Conservation (phyloP, 805 yeast genomes). For the Metschnikowia reukaufii region DNA sequence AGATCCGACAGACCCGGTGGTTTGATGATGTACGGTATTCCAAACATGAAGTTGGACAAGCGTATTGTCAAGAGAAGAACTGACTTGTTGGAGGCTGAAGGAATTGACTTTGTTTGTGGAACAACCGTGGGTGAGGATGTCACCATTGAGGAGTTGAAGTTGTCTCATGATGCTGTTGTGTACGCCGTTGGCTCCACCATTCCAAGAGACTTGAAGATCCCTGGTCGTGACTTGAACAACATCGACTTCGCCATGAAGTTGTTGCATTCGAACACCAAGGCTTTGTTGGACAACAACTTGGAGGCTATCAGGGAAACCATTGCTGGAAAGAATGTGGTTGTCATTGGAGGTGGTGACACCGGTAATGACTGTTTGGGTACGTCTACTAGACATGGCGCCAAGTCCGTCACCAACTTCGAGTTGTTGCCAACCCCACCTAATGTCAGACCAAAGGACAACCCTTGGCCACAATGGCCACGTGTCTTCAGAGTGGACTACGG, state of each 20-base stretch:
- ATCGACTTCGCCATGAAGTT: conserved; percentile 94
- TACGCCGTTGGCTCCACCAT: conserved; percentile 94
- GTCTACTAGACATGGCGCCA: conserved; percentile 94
- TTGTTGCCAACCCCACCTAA: conserved; percentile 89
- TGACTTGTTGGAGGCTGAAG: conserved; percentile 87
- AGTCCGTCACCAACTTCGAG: conserved; percentile 91
- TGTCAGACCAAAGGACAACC: conserved; percentile 87
- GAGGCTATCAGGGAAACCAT: conserved; percentile 70
- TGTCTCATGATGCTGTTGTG: conserved; percentile 75
- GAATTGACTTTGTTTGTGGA: conserved; percentile 73
- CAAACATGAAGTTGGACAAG: conserved; percentile 97
- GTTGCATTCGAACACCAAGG: conserved; percentile 84
- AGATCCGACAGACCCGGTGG: conserved; percentile 97
- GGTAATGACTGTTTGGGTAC: conserved; percentile 99
- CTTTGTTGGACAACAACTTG: conserved; percentile 77
- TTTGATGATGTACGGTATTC: conserved; percentile 96
- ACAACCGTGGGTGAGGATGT: conserved; percentile 85
- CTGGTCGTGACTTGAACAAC: conserved; percentile 88
- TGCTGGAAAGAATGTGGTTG: conserved; percentile 87
- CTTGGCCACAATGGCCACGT: conserved; percentile 99
- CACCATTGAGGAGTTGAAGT: conserved; percentile 65
- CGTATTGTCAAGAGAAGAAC: conserved; percentile 89
- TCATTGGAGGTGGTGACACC: conserved; percentile 99
- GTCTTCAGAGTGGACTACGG: conserved; percentile 98
- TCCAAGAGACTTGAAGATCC: conserved; percentile 91